phyloP scores from a whole-genome alignment of 2,329 filamentous ascomycete genomes.

The Fusarium heterosporum region DNA sequence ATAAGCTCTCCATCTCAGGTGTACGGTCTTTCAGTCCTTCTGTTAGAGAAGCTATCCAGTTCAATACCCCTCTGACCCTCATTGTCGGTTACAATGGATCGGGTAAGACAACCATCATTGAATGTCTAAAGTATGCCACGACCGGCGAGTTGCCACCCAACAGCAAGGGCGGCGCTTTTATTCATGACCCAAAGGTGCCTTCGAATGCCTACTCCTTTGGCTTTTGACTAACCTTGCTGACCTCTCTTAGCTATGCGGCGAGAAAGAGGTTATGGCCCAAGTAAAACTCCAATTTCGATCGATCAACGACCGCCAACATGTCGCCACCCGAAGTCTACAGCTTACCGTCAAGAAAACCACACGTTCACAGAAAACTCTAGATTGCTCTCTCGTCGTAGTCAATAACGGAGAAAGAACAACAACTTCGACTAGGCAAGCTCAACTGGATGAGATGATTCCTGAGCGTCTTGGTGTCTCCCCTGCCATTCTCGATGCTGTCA shows the following conservation, averaged over 20 bases:
- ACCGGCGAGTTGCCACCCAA: slow-evolving; percentile 94
- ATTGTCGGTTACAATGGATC: slow-evolving; percentile 98
- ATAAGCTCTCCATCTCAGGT: slow-evolving; percentile 88
- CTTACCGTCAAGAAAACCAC: slow-evolving; percentile 86
- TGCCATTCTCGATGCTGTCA: slow-evolving; percentile 91
- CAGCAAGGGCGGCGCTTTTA: slow-evolving; percentile 89
- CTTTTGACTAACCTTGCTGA: slow-evolving; percentile 10
- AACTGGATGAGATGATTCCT: slow-evolving; percentile 87
- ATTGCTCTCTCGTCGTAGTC: slow-evolving; percentile 79
- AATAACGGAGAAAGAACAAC: slow-evolving; percentile 83
- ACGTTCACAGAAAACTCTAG: slow-evolving; percentile 83
- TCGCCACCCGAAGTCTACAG: slow-evolving; percentile 85
- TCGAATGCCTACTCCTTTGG: not conserved
- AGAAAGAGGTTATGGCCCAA: slow-evolving; percentile 90
- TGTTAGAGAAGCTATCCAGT: slow-evolving; percentile 81
- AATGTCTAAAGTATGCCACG: slow-evolving; percentile 97
- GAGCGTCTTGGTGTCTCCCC: slow-evolving; percentile 88
- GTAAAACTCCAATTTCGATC: slow-evolving; percentile 90
- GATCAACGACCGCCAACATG: slow-evolving; percentile 81
- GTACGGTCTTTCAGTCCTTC: slow-evolving; percentile 86
- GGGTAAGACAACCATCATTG: slow-evolving; percentile 98
- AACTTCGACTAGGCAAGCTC: slow-evolving; percentile 82
- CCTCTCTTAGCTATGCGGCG: slow-evolving; percentile 72
- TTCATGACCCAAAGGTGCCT: slow-evolving; percentile 90
- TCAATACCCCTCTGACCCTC: slow-evolving; percentile 90